Conservation (phyloP, 129 eudicot genomes). For the Ambrosia artemisiifolia region DNA sequence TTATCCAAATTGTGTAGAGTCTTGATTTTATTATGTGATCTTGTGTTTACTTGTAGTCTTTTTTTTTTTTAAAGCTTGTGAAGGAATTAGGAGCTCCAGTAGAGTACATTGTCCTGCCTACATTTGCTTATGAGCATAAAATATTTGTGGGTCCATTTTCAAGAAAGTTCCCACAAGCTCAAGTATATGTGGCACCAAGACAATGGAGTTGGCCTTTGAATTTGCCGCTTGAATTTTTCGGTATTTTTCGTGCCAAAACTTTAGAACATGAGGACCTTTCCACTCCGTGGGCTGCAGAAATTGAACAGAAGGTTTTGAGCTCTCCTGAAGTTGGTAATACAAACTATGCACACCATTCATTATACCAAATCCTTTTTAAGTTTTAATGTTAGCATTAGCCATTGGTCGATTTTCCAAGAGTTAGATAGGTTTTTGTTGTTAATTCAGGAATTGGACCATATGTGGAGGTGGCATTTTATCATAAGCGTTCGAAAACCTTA, state of each 20-base stretch:
- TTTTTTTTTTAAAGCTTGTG: slow-evolving; percentile 62
- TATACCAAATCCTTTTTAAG: slow-evolving; percentile 3
- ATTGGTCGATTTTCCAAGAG: not conserved
- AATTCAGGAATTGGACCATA: slow-evolving; percentile 90
- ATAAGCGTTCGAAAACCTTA: slow-evolving; percentile 75
- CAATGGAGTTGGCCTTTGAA: slow-evolving; percentile 99
- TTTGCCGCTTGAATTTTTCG: slow-evolving; percentile 90
- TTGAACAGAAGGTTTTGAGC: slow-evolving; percentile 89
- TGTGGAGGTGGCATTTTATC: slow-evolving; percentile 98
- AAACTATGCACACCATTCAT: not conserved
- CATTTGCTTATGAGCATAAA: slow-evolving; percentile 98
- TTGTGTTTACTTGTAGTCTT: slow-evolving; percentile 19
- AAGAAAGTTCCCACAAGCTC: slow-evolving; percentile 91
- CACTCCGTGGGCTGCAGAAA: slow-evolving; percentile 88
- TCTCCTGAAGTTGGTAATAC: slow-evolving; percentile 95
- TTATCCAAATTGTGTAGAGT: not conserved
- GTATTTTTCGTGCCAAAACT: slow-evolving; percentile 86
- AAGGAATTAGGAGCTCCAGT: slow-evolving; percentile 95
- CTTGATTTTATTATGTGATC: slow-evolving; percentile 7
- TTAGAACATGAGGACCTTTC: slow-evolving; percentile 66
- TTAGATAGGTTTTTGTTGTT: slow-evolving; percentile 6
- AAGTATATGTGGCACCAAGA: slow-evolving; percentile 96
- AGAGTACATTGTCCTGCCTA: slow-evolving; percentile 88
- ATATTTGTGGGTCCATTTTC: slow-evolving; percentile 97
- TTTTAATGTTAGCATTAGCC: not conserved